A percentile compares a stretch with the other conserved stretches of the same genome.
These are phyloP conservation scores for Maudiozyma humilis DNA, from an alignment of 1,139 yeast genomes.

Conservation along the genomic window DNA sequence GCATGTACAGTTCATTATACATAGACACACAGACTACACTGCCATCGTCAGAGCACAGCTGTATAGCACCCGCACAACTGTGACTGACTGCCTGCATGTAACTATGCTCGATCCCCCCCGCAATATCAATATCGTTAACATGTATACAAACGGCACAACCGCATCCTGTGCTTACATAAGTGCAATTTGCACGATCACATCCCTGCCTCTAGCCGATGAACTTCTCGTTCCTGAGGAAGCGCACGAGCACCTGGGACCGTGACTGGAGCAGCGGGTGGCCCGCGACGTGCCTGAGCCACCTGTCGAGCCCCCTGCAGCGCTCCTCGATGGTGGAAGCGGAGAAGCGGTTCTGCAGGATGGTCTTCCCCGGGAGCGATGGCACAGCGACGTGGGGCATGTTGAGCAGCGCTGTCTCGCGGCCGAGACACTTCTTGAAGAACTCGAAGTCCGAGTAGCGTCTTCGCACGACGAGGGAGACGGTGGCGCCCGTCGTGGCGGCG, in stretches of 20 bases:
- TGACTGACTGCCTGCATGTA: too few species aligned
- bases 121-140: too few species aligned
- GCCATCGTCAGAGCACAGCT: too few species aligned
- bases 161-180: too few species aligned
- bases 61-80: too few species aligned
- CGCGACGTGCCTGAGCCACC: conserved; percentile 70
- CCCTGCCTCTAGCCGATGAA: conserved; percentile 28
- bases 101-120: too few species aligned
- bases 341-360: conserved; percentile 59
- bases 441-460: conserved; percentile 90
- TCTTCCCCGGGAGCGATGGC: conserved; percentile 84
- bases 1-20: too few species aligned
- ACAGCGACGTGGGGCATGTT: conserved; percentile 52
- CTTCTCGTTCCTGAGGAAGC: conserved; percentile 76
- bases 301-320: conserved; percentile 75
- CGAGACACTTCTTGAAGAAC: conserved; percentile 53
- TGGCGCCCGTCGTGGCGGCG: conserved; percentile 32
- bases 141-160: too few species aligned
- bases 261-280: conserved; percentile 93
- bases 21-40: too few species aligned
- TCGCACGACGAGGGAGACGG: conserved; percentile 51
- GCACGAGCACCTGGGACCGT: conserved; percentile 71
- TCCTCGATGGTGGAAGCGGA: conserved; percentile 77
- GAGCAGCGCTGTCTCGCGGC: conserved; percentile 41
- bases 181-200: too few species aligned